A percentile compares a stretch with the other conserved stretches of the same genome.
Conservation (phyloP, 2,329 filamentous ascomycete species). For the Monosporascus sp. region DNA sequence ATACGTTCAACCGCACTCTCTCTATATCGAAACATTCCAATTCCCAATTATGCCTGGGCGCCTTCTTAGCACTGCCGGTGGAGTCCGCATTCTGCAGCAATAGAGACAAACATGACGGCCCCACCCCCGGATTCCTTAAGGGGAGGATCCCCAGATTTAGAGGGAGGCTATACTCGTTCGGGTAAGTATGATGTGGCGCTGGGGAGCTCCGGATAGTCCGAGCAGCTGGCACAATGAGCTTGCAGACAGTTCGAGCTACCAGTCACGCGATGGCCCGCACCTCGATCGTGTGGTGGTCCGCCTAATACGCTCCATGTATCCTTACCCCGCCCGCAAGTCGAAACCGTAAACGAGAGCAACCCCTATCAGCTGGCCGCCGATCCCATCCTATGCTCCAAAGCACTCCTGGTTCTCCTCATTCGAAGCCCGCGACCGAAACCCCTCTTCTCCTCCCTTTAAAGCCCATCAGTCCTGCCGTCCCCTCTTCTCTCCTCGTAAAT, state of each 20-base stretch:
- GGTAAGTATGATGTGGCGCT: slow-evolving; percentile 13
- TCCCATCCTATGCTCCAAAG: slow-evolving; percentile 1
- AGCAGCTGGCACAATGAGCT: slow-evolving; percentile 17
- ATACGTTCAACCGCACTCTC: no score
- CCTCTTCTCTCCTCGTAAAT: slow-evolving; percentile 8
- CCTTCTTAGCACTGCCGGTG: background rate
- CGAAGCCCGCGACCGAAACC: background rate
- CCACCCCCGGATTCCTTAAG: slow-evolving; percentile 12
- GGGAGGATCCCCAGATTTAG: slow-evolving; percentile 14
- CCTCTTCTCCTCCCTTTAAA: slow-evolving; percentile 14
- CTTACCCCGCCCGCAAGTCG: slow-evolving; percentile 13
- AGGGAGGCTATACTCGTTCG: slow-evolving; percentile 11
- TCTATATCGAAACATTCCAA: no score
- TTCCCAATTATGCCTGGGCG: no score
- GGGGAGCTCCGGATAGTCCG: background rate
- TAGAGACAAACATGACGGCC: background rate
- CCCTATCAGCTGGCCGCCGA: slow-evolving; percentile 22
- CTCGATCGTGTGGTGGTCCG: slow-evolving; percentile 10
- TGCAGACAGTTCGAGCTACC: slow-evolving; percentile 13
- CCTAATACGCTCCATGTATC: background rate
- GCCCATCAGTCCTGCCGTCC: slow-evolving; percentile 11
- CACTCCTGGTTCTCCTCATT: background rate
- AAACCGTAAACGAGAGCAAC: slow-evolving; percentile 7
- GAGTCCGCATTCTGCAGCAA: background rate
- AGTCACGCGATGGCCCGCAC: slow-evolving; percentile 23